Evolutionary conservation across 2,329 filamentous ascomycete species (phyloP).

Genomic region (Fusarium robinianum): DNA sequence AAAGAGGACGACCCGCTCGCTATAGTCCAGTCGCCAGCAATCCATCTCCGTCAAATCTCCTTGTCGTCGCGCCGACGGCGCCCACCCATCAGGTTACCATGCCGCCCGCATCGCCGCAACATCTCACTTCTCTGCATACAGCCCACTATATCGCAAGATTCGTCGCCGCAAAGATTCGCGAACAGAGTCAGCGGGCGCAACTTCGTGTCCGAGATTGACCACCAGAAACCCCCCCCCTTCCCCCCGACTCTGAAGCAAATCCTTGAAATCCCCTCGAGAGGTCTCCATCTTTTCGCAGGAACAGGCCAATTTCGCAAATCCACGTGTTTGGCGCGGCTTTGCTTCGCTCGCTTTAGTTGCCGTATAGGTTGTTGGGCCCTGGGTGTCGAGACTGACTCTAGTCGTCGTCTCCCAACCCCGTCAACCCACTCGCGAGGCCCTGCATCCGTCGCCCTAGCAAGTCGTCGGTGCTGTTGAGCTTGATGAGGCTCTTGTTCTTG

Average conservation of each 20-base stretch:
- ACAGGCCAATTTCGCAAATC: slow-evolving; percentile 5
- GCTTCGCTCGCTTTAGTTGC: background rate
- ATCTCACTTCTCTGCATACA: slow-evolving; percentile 18
- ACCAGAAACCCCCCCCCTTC: slow-evolving; percentile 1
- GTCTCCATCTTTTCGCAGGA: slow-evolving; percentile 1
- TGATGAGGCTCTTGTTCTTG: slow-evolving; percentile 54
- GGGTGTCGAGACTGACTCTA: slow-evolving; percentile 18
- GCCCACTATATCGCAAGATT: slow-evolving; percentile 9
- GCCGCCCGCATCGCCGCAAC: slow-evolving; percentile 9
- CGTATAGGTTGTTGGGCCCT: background rate
- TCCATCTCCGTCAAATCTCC: slow-evolving; percentile 1
- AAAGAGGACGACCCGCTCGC: no score
- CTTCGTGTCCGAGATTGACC: slow-evolving; percentile 22
- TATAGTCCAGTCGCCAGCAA: background rate
- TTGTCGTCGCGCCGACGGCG: slow-evolving; percentile 9
- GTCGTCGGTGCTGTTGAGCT: slow-evolving; percentile 62
- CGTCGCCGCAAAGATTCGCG: background rate
- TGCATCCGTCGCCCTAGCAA: slow-evolving; percentile 62
- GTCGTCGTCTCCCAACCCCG: slow-evolving; percentile 52
- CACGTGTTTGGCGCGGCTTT: background rate
- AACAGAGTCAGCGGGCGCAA: slow-evolving; percentile 18
- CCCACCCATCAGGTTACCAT: slow-evolving; percentile 18
- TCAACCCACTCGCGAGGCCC: slow-evolving; percentile 58
- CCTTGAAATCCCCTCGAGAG: no score
- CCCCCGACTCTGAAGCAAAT: no score